Evolutionary conservation across 2,329 filamentous ascomycete species (phyloP), one percentile per base, ranked within the genome.

Genomic region (Diaporthe sp.): DNA sequence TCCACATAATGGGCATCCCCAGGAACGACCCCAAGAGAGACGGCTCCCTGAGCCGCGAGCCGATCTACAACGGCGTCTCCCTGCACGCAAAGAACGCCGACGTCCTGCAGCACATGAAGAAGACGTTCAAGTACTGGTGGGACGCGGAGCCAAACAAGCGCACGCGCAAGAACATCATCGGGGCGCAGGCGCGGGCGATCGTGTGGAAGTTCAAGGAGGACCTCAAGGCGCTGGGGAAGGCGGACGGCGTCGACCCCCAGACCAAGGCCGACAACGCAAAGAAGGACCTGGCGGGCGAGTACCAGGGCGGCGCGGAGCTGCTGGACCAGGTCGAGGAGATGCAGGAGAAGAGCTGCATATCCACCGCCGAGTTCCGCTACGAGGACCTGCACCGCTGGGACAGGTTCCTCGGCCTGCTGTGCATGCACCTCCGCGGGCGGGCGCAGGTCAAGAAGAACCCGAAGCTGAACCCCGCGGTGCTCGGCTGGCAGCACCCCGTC

Each of bases 361-460:
- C 67, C 13, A 71, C 67, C 37, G 37, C 37, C 17, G 53, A 55
- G 49, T 57, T 71, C 51, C 67, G 67, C 15, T 71, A 71, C 28
- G 67, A 71, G 53, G 67, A 71, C 67, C 51, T 71, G 37, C 67
- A 71, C 37, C 67, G 67, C 34, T 71, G 67, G 67, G 67, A 71
- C 67, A 42, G 12, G 51, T 71, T 71, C 51, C 67, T 71, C 53
- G 25, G 28, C n/a, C 17, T 57, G 17, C 67, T 71, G 15, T 42
- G 37, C 49, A 71, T 71, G 67, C 53, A 57, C 49, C n/a, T 71
- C 20, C 67, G 51, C 13, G 67, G 67, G 9, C 67, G 67, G n/a
- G 49, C 51, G 25, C 51, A 71, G n/a, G 67, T 47, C 4, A 71
- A n/a, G 37, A 71, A 71, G 67, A 57, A 58, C 51, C 67, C 34